A percentile compares a stretch with the other conserved stretches of the same genome.
Conservation (phyloP, 1,284 basidiomycete genomes). For the Rhodotorula sp. region DNA sequence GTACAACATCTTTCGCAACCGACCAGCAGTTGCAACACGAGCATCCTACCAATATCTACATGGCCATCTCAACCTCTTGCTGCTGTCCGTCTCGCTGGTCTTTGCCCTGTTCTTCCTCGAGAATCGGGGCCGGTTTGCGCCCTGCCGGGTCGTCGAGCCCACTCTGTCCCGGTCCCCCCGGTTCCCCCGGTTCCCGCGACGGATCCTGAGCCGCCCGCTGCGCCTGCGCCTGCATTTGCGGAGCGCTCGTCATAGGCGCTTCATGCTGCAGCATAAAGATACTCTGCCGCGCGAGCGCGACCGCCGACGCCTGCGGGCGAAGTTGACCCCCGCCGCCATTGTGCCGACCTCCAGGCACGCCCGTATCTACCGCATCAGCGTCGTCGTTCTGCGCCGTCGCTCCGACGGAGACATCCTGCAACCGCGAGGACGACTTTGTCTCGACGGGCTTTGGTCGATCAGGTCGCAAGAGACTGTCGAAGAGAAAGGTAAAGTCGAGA, state of each 20-base stretch:
- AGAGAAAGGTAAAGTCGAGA: constrained; percentile 82
- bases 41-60: too few species aligned
- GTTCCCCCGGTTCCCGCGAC: neutral
- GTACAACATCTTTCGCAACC: too few species aligned
- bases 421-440: neutral
- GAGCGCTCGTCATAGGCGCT: neutral
- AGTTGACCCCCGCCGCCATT: neutral
- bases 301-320: neutral
- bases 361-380: neutral
- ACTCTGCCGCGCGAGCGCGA: constrained; percentile 32
- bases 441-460: neutral
- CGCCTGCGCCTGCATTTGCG: neutral
- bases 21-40: too few species aligned
- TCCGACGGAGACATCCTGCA: constrained; percentile 3
- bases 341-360: neutral
- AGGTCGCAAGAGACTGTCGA: constrained; percentile 63
- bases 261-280: constrained; percentile 14
- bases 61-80: too few species aligned
- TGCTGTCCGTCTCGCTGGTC: too few species aligned
- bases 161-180: neutral
- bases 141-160: neutral
- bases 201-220: neutral
- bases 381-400: too few species aligned
- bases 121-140: too few species aligned
- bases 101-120: too few species aligned